phyloP scores from a whole-genome alignment of 2,329 filamentous ascomycete species.

The Paraphoma chrysanthemicola region DNA sequence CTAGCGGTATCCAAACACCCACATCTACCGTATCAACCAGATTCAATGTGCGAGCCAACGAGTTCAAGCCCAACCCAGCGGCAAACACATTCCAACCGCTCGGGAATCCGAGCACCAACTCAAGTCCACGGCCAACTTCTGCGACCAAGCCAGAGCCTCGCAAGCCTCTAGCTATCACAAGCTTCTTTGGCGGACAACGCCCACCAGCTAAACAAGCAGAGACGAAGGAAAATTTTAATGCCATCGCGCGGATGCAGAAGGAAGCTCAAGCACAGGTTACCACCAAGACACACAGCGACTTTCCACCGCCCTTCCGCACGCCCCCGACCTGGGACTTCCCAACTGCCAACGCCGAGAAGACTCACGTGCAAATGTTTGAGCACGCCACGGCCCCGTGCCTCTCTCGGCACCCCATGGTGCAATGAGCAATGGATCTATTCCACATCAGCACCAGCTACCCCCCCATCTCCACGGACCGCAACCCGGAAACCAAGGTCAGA shows the following conservation, averaged over 20 bases:
- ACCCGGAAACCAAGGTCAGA: constrained; percentile 71
- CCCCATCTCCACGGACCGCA: constrained; percentile 79
- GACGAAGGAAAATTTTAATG: constrained; percentile 65
- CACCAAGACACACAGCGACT: constrained; percentile 68
- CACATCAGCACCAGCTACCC: constrained; percentile 84
- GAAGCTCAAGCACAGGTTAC: constrained; percentile 58
- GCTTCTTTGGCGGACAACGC: constrained; percentile 74
- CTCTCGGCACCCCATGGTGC: constrained; percentile 70
- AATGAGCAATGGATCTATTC: constrained; percentile 69
- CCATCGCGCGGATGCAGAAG: constrained; percentile 75
- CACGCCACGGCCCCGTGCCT: constrained; percentile 62
- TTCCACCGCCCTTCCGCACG: constrained; percentile 85
- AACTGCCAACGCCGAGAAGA: constrained; percentile 75
- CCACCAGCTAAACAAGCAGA: constrained; percentile 61
- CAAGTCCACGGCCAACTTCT: constrained; percentile 71
- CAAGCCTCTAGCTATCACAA: constrained; percentile 46
- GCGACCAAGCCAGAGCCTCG: constrained; percentile 40
- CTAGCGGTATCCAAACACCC: constrained; percentile 58
- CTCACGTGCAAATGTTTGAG: constrained; percentile 83
- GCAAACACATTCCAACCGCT: constrained; percentile 83
- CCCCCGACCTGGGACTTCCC: constrained; percentile 81
- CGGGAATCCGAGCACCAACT: constrained; percentile 65
- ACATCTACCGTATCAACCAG: constrained; percentile 60
- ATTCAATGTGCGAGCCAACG: constrained; percentile 69
- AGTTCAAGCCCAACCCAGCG: constrained; percentile 86